Evolutionary conservation across 352 stramenopile species (phyloP), one percentile per base, ranked within the genome.

Genomic region (Phytophthora hybrid): DNA sequence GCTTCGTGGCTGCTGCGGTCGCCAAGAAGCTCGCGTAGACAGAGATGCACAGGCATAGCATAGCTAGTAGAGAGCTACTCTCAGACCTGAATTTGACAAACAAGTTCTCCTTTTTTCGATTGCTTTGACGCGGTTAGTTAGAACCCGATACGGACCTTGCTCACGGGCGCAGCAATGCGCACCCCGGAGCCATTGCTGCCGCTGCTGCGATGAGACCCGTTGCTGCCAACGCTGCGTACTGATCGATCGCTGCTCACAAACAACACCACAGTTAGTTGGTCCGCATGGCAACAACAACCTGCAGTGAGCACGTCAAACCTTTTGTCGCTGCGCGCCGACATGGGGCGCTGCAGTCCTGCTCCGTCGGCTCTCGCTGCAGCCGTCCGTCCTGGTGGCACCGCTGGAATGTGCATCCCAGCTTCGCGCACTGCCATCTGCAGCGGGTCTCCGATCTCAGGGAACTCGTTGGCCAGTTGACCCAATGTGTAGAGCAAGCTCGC

Each of bases 401-500:
- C 61, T 5, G 92, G 92, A 64, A 98, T 89, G 64, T 87, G 81
- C 59, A 98, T 82, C 16, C 92, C 90, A 23, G 82, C 83, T 8
- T 88, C 88, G 32, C 89, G 81, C 47, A 98, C 84, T 9, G 85
- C 82, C 19, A 72, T 74, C 7, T 86, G 81, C 23, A 99, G 74
- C 18, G 79, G 53, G 58, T 98, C 93, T 56, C 88, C 86, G 60
- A 99, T 93, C 79, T 99, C 95, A 5, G 95, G 92, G 71, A 98
- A 99, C 80, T 98, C 94, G 59, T 97, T 90, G 19, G 89, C 89
- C 39, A 99, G 88, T 69, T 99, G 94, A 7, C 93, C 87, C 6
- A 99, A 78, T 32, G 95, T 97, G 81, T 97, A 97, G 8, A 98
- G 81, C 54, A 99, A 84, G 68, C 81, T 91, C 66, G 85, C 86